A percentile compares a stretch with the other conserved stretches of the same genome.
phyloP scores from a whole-genome alignment of 169 alveolate genomes.

The Plasmodium vivax region DNA sequence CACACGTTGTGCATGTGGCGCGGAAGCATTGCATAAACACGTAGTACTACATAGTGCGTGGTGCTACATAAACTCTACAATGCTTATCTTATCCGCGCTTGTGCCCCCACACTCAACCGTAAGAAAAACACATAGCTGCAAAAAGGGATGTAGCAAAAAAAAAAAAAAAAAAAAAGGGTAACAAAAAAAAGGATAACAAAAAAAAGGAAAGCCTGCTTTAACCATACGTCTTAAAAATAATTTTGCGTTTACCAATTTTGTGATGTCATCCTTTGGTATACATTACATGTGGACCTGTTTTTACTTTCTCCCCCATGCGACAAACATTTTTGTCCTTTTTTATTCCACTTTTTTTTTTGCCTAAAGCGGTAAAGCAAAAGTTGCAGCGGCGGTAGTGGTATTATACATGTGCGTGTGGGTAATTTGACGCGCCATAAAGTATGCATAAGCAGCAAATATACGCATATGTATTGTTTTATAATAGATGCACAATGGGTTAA shows the following conservation, averaged over 20 bases:
- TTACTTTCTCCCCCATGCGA: background rate
- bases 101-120: background rate
- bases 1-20: background rate
- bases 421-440: background rate
- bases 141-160: background rate
- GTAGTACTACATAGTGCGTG: background rate
- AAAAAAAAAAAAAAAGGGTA: background rate
- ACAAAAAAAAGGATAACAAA: background rate
- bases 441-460: background rate
- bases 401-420: background rate
- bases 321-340: background rate
- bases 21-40: background rate
- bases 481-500: background rate
- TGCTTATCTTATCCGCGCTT: background rate
- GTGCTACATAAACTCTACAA: background rate
- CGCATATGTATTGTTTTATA: background rate
- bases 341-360: background rate
- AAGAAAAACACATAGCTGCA: background rate
- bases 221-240: background rate
- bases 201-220: background rate
- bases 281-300: background rate
- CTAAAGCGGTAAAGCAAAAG: background rate
- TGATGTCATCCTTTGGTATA: background rate
- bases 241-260: background rate
- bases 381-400: constrained; percentile 8